Evolutionary conservation across 306 rosid genomes (phyloP), one percentile per base, ranked within the genome.

Genomic region (Calophaca sinica): DNA sequence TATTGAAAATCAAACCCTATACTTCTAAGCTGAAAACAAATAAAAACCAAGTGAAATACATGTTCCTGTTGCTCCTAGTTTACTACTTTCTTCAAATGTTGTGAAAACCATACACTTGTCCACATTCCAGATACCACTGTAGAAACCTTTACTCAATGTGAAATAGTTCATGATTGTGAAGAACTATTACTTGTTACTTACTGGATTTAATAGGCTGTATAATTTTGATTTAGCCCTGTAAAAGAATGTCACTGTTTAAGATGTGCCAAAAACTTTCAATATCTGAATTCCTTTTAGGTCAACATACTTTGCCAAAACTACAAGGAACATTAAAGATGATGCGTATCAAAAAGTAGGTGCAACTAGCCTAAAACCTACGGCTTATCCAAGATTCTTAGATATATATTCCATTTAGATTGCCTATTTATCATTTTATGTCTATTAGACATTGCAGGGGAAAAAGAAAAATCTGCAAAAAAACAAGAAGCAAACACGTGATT

Each of bases 341-440:
- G 51, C 7, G 41, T 2, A 49, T 14, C 31, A 39, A 49, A 64
- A 70, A 45, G 55, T 46, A 59, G 31, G 32, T 5, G 65, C 41
- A 39, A 50, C 58, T 62, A 20, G 33, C 44, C 72, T 39, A 20
- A 71, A 57, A 42, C 73, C 70, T 78, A 70, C 46, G 42, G 32
- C 68, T 62, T 26, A 41, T 51, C 28, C 57, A 65, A 9, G 54
- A 57, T 46, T 61, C 68, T 57, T 39, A 39, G 12, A 58, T 12
- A 41, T 12, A 48, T 39, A 65, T 8, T 62, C 26, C 39, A 65
- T 39, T 71, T 10, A 59, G 52, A 29, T 28, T 62, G 62, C 60
- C 68, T 49, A 48, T 7, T 10, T 51, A 41, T 39, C 26, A 62
- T 55, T 44, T 61, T 31, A 46, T 7, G 8, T 35, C 5, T 11